Base-by-base conservation (phyloP, 2,329 filamentous ascomycete species). In the Mollisia scopiformis region DNA sequence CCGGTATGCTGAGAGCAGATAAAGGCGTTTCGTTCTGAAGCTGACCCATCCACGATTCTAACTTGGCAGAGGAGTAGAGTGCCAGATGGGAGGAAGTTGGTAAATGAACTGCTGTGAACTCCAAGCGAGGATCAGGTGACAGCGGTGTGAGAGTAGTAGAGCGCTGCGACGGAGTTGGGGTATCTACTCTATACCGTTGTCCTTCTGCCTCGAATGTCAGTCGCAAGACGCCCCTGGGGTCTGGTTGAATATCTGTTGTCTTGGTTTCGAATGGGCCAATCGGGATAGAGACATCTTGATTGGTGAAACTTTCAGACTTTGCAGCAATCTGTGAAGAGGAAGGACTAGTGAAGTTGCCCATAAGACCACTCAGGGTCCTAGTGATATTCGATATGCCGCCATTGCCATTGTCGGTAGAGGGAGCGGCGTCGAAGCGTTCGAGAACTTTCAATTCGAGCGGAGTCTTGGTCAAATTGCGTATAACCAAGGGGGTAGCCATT, bases 1-100 rank as follows among this genome's bases (percentile, higher is more conserved):
- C 95, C 0, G 95, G 95, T 64, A 98, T 95, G 53, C 90, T 95
- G 53, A 99, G 85, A 2, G 89, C 84, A 1, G 91, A 90, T 4
- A 98, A 80, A 1, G 92, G 87, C 55, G 86, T 89, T 21, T 87
- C 82, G 70, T 93, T 85, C 62, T 83, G 80, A 43, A 98, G 82
- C 63, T 88, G 82, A 59, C 81, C 77, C 93, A 98, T 98, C 95
- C 95, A 97, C 56, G 81, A 77, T 63, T 86, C 74, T 53, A 93
- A 83, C 57, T 86, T 82, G 16, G 88, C 83, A 5, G 88, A 92
- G 63, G 88, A 91, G 76, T 89, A 88, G 62, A 98, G 80, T 41
- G 85, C 77, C 10, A 89, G 76, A 70, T 84, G 80, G 28, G 83
- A 81, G 55, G 81, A 79, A 6, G 79, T 71, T 6, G 81, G 81